Evolutionary conservation across 495 filamentous ascomycete species (phyloP), one percentile per base, ranked within the genome.

Genomic region (Daldinia decipiens): DNA sequence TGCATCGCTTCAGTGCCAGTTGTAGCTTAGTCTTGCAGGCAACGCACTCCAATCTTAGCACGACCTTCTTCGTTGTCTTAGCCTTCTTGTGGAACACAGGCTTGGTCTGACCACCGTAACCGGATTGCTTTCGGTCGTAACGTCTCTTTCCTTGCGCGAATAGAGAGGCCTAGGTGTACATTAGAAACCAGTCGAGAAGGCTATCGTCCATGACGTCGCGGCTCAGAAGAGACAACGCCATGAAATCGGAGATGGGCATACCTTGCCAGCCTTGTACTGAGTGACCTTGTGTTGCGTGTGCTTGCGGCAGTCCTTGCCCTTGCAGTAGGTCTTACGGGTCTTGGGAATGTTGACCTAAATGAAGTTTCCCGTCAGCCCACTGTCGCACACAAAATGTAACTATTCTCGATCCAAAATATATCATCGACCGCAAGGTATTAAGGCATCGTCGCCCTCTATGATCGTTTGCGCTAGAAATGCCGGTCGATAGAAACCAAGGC

Each of bases 31-130:
- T 90, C 91, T 99, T 98, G 92, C 95, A 99, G 50, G 79, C 73
- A 75, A 92, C 94, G 87, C 96, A 99, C 84, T 99, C 95, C 79
- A 99, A 86, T 84, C 96, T 88, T 77, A 99, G 86, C 81, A 99
- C 96, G 75, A 99, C 90, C 92, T 99, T 99, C 91, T 98, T 99
- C 78, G 96, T 99, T 72, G 96, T 98, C 91, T 99, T 99, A 70
- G 96, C 96, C 89, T 98, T 98, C 90, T 98, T 98, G 92, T 98
- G 95, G 91, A 99, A 77, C 59, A 77, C 75, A 40, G 75, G 75
- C 87, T 99, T 99, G 72, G 95, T 99, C 87, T 99, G 95, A 91
- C 95, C 95, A 90, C 96, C 95, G 86, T 97, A 99, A 89, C 95
- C 92, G 79, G 90, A 93, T 87, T 99, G 96, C 88, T 99, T 99